A percentile compares a stretch with the other conserved stretches of the same genome.
These are phyloP conservation scores for Penicillium griseofulvum DNA, from an alignment of 2,329 filamentous ascomycete species.

Conservation along the genomic window DNA sequence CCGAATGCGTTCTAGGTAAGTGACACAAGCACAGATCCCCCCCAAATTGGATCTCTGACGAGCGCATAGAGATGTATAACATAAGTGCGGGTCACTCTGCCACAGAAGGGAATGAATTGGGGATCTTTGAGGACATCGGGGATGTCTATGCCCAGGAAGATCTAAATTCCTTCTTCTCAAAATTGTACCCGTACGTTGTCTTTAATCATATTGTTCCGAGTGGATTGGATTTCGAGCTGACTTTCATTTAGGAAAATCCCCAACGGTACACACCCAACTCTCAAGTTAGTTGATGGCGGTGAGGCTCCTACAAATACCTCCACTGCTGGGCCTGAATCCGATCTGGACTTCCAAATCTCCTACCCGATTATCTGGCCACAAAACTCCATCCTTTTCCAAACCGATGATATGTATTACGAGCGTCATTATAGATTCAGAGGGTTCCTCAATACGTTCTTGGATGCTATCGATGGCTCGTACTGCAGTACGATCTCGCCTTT, in stretches of 20 bases:
- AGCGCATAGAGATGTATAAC: slow-evolving; percentile 41
- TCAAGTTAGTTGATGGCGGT: slow-evolving; percentile 43
- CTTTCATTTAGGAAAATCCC: slow-evolving; percentile 31
- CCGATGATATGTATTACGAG: slow-evolving; percentile 43
- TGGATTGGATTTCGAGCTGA: slow-evolving; percentile 17
- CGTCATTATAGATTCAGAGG: slow-evolving; percentile 38
- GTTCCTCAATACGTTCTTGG: slow-evolving; percentile 49
- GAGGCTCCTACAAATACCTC: slow-evolving; percentile 31
- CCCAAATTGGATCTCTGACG: slow-evolving; percentile 1
- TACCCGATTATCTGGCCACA: slow-evolving; percentile 52
- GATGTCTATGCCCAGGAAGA: slow-evolving; percentile 49
- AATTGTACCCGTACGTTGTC: slow-evolving; percentile 30
- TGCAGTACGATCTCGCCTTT: slow-evolving; percentile 44
- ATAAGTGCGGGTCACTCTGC: slow-evolving; percentile 40
- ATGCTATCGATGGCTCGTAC: slow-evolving; percentile 51
- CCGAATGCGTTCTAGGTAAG: slow-evolving; percentile 40
- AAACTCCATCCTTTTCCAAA: slow-evolving; percentile 49
- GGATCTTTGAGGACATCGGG: slow-evolving; percentile 47
- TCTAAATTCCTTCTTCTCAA: slow-evolving; percentile 43
- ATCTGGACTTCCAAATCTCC: slow-evolving; percentile 48
- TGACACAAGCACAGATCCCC: background rate
- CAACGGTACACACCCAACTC: slow-evolving; percentile 39
- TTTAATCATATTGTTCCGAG: background rate
- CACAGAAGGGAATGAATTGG: slow-evolving; percentile 45
- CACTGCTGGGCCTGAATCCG: slow-evolving; percentile 39